phyloP scores from a whole-genome alignment of 1,284 basidiomycete species.

The Irpex lacteus region DNA sequence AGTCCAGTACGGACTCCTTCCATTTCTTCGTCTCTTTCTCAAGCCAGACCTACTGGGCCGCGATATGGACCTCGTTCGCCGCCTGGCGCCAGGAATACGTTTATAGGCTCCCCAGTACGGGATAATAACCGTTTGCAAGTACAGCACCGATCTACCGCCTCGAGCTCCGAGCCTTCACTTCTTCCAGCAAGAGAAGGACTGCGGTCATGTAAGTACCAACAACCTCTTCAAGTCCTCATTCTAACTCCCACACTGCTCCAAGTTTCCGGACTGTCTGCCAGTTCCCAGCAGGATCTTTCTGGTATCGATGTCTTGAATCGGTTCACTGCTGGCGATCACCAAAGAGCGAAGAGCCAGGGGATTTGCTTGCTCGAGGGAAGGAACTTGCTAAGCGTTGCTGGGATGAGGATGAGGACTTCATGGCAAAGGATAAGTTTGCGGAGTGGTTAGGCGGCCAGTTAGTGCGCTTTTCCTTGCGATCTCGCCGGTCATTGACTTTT shows the following conservation, averaged over 20 bases:
- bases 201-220: slow-evolving; percentile 40
- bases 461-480: slow-evolving; percentile 34
- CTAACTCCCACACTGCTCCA: slow-evolving; percentile 15
- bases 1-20: slow-evolving; percentile 26
- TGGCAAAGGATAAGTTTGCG: slow-evolving; percentile 89
- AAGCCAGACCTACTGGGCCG: slow-evolving; percentile 22
- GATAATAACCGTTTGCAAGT: slow-evolving; percentile 53
- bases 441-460: slow-evolving; percentile 92
- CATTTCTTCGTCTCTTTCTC: background rate
- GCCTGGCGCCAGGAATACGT: slow-evolving; percentile 20
- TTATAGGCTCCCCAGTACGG: slow-evolving; percentile 36
- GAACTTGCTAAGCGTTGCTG: slow-evolving; percentile 80
- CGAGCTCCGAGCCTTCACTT: slow-evolving; percentile 76
- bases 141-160: slow-evolving; percentile 66
- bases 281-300: slow-evolving; percentile 54
- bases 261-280: slow-evolving; percentile 29
- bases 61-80: slow-evolving; percentile 37
- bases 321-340: slow-evolving; percentile 44
- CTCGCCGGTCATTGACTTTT: slow-evolving; percentile 1
- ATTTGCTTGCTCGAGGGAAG: slow-evolving; percentile 65
- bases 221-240: slow-evolving; percentile 2
- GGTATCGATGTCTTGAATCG: slow-evolving; percentile 43
- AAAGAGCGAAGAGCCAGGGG: slow-evolving; percentile 47
- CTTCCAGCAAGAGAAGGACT: slow-evolving; percentile 48
- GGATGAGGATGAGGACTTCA: slow-evolving; percentile 83